Percentiles rank a stretch among this genome's conserved stretches.
Evolutionary conservation across 495 filamentous ascomycete species (phyloP).

Genomic region (Penicillium egyptiacum): DNA sequence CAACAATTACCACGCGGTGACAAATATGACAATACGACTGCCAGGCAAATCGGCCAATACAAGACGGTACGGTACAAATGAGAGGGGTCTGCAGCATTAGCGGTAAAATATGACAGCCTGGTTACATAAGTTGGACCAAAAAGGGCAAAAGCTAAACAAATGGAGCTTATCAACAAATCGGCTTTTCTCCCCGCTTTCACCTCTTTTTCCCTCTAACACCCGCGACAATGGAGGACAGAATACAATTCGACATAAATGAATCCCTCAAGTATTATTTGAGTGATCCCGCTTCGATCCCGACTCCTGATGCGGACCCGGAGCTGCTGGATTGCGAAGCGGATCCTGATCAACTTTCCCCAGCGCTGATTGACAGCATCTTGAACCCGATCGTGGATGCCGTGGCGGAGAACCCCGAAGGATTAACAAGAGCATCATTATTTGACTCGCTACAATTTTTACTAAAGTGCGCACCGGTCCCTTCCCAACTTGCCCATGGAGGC

Average conservation of each 20-base stretch:
- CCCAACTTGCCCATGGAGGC: constrained; percentile 40
- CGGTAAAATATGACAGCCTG: neutral
- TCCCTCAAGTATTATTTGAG: constrained; percentile 93
- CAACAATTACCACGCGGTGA: constrained; percentile 8
- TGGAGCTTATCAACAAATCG: constrained; percentile 23
- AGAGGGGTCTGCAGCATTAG: neutral
- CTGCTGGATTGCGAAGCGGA: constrained; percentile 91
- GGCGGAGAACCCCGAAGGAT: constrained; percentile 84
- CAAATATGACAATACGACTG: neutral
- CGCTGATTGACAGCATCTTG: constrained; percentile 77
- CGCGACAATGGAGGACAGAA: constrained; percentile 67
- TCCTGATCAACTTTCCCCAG: constrained; percentile 74
- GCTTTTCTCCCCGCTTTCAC: constrained; percentile 19
- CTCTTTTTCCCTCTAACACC: constrained; percentile 16
- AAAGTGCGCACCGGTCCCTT: constrained; percentile 82
- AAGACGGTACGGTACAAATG: constrained; percentile 2
- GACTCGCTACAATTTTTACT: constrained; percentile 94
- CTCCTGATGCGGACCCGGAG: constrained; percentile 80
- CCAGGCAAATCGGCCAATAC: neutral
- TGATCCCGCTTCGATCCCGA: constrained; percentile 79
- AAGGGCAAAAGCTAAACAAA: constrained; percentile 37
- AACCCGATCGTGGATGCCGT: constrained; percentile 94
- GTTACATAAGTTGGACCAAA: constrained; percentile 4
- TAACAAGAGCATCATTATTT: constrained; percentile 72
- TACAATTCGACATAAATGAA: constrained; percentile 92